These are phyloP conservation scores for Apiospora arundinis DNA, from an alignment of 2,329 filamentous ascomycete genomes.

Conservation along the genomic window DNA sequence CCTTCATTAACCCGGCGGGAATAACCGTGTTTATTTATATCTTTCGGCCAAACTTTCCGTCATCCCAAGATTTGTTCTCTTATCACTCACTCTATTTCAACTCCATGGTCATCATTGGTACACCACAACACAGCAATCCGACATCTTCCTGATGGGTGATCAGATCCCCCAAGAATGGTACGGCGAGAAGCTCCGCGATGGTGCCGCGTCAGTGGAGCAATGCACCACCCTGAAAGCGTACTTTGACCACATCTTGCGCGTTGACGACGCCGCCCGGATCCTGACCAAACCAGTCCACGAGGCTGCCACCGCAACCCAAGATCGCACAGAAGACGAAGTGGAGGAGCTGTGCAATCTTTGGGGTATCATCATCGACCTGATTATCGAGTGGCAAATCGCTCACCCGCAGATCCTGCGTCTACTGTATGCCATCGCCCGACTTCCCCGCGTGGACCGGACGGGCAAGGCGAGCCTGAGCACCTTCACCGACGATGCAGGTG, in stretches of 20 bases:
- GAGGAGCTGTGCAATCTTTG: background rate
- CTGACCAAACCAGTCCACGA: background rate
- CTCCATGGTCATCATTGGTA: background rate
- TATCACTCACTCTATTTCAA: background rate
- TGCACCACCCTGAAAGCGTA: background rate
- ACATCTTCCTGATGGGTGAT: background rate
- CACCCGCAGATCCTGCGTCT: background rate
- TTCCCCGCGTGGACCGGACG: background rate
- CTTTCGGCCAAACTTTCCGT: background rate
- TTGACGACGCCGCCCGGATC: background rate
- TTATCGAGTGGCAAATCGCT: background rate
- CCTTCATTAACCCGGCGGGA: background rate
- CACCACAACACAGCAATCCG: background rate
- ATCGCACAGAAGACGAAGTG: background rate
- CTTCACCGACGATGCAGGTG: background rate
- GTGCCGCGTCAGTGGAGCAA: background rate
- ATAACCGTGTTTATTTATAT: no score
- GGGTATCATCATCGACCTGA: background rate
- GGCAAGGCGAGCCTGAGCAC: background rate
- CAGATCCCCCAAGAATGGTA: background rate
- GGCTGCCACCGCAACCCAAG: background rate
- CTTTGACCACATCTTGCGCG: background rate
- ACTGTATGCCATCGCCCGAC: background rate
- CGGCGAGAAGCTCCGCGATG: background rate
- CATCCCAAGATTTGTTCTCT: background rate